A percentile compares a stretch with the other conserved stretches of the same genome.
These are phyloP conservation scores for Marvania coccoides DNA, from an alignment of 139 green algal genomes.

Conservation along the genomic window DNA sequence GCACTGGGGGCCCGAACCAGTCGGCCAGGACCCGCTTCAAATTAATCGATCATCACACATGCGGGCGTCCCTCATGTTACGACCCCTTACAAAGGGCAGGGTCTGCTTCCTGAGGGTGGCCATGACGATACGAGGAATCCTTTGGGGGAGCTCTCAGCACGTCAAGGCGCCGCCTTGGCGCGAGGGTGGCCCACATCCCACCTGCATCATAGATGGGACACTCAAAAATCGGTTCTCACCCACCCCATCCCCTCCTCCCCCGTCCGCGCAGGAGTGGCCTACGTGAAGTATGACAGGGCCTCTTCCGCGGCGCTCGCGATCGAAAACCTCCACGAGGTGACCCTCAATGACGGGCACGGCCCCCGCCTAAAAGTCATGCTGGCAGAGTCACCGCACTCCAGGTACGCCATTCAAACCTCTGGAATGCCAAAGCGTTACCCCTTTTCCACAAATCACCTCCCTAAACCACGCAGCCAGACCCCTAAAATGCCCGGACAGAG, in stretches of 20 bases:
- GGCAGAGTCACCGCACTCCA: slow-evolving; percentile 64
- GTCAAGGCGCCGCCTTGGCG: too few species aligned
- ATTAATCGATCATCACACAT: neutral
- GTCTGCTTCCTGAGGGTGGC: too few species aligned
- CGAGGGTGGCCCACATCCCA: neutral
- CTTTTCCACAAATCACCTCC: neutral
- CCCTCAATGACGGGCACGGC: slow-evolving; percentile 77
- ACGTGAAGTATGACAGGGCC: slow-evolving; percentile 81
- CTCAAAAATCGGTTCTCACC: neutral
- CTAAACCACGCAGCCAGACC: neutral
- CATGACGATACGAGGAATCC: too few species aligned
- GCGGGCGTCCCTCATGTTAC: neutral
- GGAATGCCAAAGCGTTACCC: neutral
- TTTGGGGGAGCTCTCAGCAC: neutral
- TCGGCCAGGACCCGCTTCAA: neutral
- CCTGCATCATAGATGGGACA: too few species aligned
- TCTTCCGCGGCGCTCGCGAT: slow-evolving; percentile 70
- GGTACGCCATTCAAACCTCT: slow-evolving; percentile 1
- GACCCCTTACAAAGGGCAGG: too few species aligned
- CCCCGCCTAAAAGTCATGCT: slow-evolving; percentile 84
- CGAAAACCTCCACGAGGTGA: slow-evolving; percentile 73
- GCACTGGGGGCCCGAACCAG: neutral
- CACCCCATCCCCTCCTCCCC: neutral
- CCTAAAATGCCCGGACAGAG: neutral
- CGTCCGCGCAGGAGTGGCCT: slow-evolving; percentile 56